Evolutionary conservation across 306 rosid species (phyloP).

Genomic region (Ziziphus jujuba): DNA sequence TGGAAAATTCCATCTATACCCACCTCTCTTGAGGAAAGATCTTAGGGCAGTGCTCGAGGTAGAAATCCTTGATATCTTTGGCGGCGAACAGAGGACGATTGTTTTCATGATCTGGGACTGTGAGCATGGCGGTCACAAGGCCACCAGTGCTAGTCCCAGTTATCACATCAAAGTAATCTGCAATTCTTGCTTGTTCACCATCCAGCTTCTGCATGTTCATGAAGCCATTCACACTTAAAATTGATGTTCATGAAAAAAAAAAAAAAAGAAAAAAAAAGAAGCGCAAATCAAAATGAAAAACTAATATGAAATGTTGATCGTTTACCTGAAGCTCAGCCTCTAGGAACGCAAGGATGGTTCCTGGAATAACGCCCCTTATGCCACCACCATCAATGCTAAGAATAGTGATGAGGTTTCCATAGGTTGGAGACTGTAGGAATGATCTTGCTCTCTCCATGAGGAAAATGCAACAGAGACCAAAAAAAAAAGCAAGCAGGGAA

Average conservation of each 20-base stretch:
- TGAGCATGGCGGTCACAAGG: slow-evolving; percentile 33
- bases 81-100: slow-evolving; percentile 30
- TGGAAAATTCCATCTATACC: too few species aligned
- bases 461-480: too few species aligned
- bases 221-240: too few species aligned
- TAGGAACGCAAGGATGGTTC: slow-evolving; percentile 44
- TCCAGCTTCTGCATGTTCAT: slow-evolving; percentile 23
- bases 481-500: too few species aligned
- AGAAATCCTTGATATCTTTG: slow-evolving; percentile 34
- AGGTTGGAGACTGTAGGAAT: slow-evolving; percentile 46
- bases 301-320: not conserved
- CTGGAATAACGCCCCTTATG: slow-evolving; percentile 60
- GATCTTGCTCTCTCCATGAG: slow-evolving; percentile 30
- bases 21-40: slow-evolving; percentile 37
- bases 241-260: too few species aligned
- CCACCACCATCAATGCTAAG: slow-evolving; percentile 79
- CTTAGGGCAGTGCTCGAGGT: slow-evolving; percentile 27
- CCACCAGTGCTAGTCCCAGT: slow-evolving; percentile 37
- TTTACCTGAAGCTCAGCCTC: slow-evolving; percentile 69
- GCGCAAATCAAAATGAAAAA: not conserved
- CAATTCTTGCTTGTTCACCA: slow-evolving; percentile 31
- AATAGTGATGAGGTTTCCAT: slow-evolving; percentile 54
- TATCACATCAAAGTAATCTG: slow-evolving; percentile 30
- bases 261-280: too few species aligned
- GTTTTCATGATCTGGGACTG: slow-evolving; percentile 26